phyloP scores from a whole-genome alignment of 192 early-diverging fungal species.

The Bifiguratus adelaidae region DNA sequence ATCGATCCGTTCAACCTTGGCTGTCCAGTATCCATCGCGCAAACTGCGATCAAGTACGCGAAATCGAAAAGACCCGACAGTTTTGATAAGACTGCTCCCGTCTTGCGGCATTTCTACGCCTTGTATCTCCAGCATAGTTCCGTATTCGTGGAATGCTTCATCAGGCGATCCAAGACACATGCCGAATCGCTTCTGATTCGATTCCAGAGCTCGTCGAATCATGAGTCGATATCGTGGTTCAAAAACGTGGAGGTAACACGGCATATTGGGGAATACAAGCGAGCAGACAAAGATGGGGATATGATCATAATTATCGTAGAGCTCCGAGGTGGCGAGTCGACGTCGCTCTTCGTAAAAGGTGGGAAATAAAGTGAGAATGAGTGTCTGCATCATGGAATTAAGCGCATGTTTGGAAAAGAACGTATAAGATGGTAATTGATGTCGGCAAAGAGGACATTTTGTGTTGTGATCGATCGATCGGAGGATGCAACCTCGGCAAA shows the following conservation, averaged over 20 bases:
- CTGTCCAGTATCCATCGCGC: conserved; percentile 33
- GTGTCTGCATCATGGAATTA: conserved; percentile 10
- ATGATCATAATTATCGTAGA: conserved; percentile 17
- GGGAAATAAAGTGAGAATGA: conserved; percentile 1
- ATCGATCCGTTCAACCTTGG: conserved; percentile 26
- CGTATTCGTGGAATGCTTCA: conserved; percentile 28
- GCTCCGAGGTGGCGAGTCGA: conserved; percentile 1
- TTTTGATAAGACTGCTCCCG: conserved; percentile 36
- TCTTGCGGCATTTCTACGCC: conserved; percentile 25
- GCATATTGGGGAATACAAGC: conserved; percentile 44
- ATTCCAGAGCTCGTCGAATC: conserved; percentile 34
- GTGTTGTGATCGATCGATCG: conserved; percentile 33
- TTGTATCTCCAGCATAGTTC: conserved; percentile 35
- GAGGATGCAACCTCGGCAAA: conserved; percentile 48
- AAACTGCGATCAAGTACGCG: conserved; percentile 16
- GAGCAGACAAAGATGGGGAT: conserved; percentile 49
- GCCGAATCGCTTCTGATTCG: conserved; percentile 31
- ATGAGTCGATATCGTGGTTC: conserved; percentile 54
- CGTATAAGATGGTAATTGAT: conserved; percentile 16
- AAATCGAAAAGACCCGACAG: conserved; percentile 31
- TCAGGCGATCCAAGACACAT: conserved; percentile 30
- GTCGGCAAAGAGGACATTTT: conserved; percentile 33
- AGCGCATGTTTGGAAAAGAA: conserved; percentile 22
- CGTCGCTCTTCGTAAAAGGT: background rate
- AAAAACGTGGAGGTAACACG: conserved; percentile 49